Base-by-base conservation (phyloP, 139 green algal genomes). In the Picochlorum sp. region DNA sequence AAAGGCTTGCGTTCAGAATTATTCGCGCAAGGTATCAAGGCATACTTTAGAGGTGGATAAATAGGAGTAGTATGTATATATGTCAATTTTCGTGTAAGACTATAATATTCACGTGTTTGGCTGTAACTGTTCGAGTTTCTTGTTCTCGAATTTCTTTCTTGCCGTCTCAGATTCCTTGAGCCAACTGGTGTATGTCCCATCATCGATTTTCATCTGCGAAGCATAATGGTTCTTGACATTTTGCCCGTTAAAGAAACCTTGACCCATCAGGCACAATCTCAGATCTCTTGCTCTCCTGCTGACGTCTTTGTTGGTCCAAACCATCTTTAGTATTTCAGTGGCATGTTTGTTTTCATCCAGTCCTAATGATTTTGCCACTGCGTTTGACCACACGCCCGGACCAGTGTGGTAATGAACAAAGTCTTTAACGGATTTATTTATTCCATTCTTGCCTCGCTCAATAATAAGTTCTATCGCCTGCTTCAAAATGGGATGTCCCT, bases 1-100 rank as follows among this genome's bases (percentile, higher is more conserved):
- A 64, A 70, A 55, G 67, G 67, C 1, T 13, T 61, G 55, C 31
- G 32, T 16, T 36, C 31, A 30, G 25, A 49, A 32, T n/a, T 61
- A 13, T 61, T 61, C 33, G 40, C 55, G n/a, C 32, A 53, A 37
- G 55, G 55, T 1, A 50, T 61, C 13, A 24, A 26, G 25, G 55
- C 55, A 7, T 61, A 61, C 33, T 61, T 61, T 51, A 51, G 29
- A 30, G 25, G 54, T 30, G 18, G 12, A 20, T 53, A 36, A 61
- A 61, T n/a, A n/a, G n/a, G n/a, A n/a, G n/a, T n/a, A n/a, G n/a
- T n/a, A n/a, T n/a, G n/a, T n/a, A n/a, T n/a, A n/a, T n/a, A n/a
- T n/a, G n/a, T n/a, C n/a, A n/a, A n/a, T n/a, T n/a, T n/a, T n/a
- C n/a, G 36, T 44, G 36, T 44, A 16, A 44, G 14, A 16, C 0